Conservation (phyloP, 2,329 filamentous ascomycete genomes). For the Didymella keratinophila region DNA sequence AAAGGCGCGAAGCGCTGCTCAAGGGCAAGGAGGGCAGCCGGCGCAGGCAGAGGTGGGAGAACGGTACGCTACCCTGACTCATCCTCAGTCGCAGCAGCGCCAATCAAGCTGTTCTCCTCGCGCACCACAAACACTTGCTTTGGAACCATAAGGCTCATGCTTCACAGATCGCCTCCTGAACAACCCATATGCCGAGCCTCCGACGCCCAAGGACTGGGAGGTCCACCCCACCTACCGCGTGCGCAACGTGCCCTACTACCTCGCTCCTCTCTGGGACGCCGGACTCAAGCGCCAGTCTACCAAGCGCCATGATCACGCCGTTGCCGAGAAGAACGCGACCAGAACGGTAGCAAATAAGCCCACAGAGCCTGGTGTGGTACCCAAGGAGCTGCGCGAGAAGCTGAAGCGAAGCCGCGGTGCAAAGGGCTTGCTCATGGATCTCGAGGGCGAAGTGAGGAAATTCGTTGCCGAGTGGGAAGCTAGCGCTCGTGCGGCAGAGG, state of each 20-base stretch:
- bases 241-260: constrained; percentile 82
- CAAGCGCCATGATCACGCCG: constrained; percentile 48
- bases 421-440: constrained; percentile 77
- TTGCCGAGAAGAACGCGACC: constrained; percentile 45
- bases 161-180: constrained; percentile 78
- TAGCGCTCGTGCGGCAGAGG: constrained; percentile 58
- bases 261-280: constrained; percentile 85
- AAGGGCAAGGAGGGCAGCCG: constrained; percentile 92
- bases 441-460: constrained; percentile 83
- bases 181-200: constrained; percentile 86
- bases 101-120: not conserved
- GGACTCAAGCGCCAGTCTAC: constrained; percentile 56
- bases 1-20: constrained; percentile 75
- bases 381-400: constrained; percentile 79
- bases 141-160: not conserved
- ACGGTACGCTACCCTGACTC: constrained; percentile 64
- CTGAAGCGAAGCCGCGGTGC: constrained; percentile 83
- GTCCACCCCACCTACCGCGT: constrained; percentile 82
- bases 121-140: not conserved
- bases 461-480: constrained; percentile 74
- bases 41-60: constrained; percentile 91
- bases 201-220: constrained; percentile 82
- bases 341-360: constrained; percentile 52
- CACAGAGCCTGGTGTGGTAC: constrained; percentile 64
- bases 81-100: not conserved